phyloP scores from a whole-genome alignment of 352 stramenopile species.

The Phytopythium litorale region DNA sequence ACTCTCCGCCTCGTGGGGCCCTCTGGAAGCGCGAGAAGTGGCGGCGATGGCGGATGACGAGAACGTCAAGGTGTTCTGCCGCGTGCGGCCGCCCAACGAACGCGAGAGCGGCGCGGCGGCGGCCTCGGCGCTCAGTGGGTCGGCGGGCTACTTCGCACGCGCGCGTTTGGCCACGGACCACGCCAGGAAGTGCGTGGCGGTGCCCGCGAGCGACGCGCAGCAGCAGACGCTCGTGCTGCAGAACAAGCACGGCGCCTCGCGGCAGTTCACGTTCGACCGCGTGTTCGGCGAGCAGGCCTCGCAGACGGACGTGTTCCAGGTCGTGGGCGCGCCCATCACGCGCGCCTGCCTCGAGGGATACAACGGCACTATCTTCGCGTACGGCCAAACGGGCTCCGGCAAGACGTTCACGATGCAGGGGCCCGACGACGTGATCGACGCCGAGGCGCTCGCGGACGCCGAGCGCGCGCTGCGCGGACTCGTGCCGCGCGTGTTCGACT shows the following conservation, averaged over 20 bases:
- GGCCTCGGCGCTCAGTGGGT: slow-evolving; percentile 5
- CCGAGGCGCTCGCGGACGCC: slow-evolving; percentile 20
- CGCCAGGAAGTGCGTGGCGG: slow-evolving; percentile 61
- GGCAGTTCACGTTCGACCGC: slow-evolving; percentile 90
- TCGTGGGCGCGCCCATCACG: slow-evolving; percentile 82
- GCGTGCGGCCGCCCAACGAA: slow-evolving; percentile 78
- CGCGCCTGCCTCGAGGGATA: slow-evolving; percentile 74
- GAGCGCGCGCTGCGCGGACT: slow-evolving; percentile 54
- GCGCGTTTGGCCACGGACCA: slow-evolving; percentile 13
- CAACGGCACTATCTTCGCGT: slow-evolving; percentile 87
- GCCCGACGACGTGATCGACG: slow-evolving; percentile 61
- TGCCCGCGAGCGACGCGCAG: slow-evolving; percentile 33
- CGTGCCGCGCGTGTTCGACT: slow-evolving; percentile 81
- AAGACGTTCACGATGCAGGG: slow-evolving; percentile 89
- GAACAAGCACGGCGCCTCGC: slow-evolving; percentile 37
- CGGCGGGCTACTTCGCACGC: slow-evolving; percentile 17
- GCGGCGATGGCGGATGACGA: slow-evolving; percentile 27
- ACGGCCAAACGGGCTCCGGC: slow-evolving; percentile 79
- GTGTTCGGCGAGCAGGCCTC: slow-evolving; percentile 87
- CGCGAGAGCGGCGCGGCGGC: slow-evolving; percentile 44
- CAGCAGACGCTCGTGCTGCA: slow-evolving; percentile 65
- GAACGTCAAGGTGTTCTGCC: slow-evolving; percentile 88
- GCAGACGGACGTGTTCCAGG: slow-evolving; percentile 91
- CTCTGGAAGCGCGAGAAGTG: neutral
- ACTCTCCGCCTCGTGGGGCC: too few species aligned